Percentiles rank a stretch among this genome's conserved stretches.
These are phyloP conservation scores for Aureobasidium melanogenum DNA, from an alignment of 2,329 filamentous ascomycete genomes.

Conservation along the genomic window DNA sequence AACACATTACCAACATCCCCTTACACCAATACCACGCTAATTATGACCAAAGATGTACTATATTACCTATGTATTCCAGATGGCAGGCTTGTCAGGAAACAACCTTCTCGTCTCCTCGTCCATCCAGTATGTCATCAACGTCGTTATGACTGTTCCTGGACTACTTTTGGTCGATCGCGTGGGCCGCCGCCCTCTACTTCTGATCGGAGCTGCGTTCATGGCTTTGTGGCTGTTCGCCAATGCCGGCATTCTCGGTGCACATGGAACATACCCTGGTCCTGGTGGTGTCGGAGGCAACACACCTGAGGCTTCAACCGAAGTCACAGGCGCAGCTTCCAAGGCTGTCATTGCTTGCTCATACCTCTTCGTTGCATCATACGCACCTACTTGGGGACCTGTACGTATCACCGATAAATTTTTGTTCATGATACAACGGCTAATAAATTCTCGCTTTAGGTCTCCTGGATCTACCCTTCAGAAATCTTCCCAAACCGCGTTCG, in stretches of 20 bases:
- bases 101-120: slow-evolving; percentile 56
- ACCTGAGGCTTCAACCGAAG: slow-evolving; percentile 31
- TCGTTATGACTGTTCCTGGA: slow-evolving; percentile 67
- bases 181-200: slow-evolving; percentile 61
- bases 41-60: slow-evolving; percentile 13
- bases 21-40: neutral
- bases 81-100: slow-evolving; percentile 52
- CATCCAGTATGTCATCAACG: slow-evolving; percentile 73
- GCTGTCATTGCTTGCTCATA: slow-evolving; percentile 61
- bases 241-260: slow-evolving; percentile 52
- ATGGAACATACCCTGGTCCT: slow-evolving; percentile 37
- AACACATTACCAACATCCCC: neutral
- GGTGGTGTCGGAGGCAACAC: slow-evolving; percentile 32
- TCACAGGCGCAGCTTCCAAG: slow-evolving; percentile 30
- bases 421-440: neutral
- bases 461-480: slow-evolving; percentile 45
- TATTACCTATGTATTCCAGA: slow-evolving; percentile 55
- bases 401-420: neutral
- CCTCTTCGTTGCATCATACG: slow-evolving; percentile 62
- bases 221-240: slow-evolving; percentile 52
- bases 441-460: slow-evolving; percentile 26
- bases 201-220: slow-evolving; percentile 60
- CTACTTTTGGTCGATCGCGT: slow-evolving; percentile 51
- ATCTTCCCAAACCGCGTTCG: slow-evolving; percentile 54
- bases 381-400: slow-evolving; percentile 51